Conservation (phyloP, 2,329 filamentous ascomycete genomes). For the Calonectria pteridis region DNA sequence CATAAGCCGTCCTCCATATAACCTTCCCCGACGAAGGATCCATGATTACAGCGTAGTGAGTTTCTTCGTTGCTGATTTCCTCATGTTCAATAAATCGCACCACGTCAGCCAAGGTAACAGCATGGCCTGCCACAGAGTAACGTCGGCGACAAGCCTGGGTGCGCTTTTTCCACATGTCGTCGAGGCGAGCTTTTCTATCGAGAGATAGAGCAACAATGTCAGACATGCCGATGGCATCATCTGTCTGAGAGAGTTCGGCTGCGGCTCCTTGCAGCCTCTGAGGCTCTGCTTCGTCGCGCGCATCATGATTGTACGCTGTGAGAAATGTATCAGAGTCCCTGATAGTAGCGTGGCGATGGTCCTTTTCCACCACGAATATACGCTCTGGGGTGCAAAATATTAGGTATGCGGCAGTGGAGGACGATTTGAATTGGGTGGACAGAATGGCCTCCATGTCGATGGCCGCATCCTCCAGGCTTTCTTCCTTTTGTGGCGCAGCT, state of each 20-base stretch:
- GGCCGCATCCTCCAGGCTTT: not conserved
- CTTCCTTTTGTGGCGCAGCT: not conserved
- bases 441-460: constrained; percentile 32
- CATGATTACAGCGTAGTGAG: constrained; percentile 55
- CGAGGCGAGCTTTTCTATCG: constrained; percentile 37
- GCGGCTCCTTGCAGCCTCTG: constrained; percentile 21
- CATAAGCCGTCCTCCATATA: constrained; percentile 51
- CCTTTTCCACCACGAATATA: constrained; percentile 45
- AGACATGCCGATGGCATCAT: constrained; percentile 38
- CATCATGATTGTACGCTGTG: constrained; percentile 46
- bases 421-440: constrained; percentile 20
- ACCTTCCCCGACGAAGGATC: constrained; percentile 60
- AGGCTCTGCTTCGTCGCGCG: constrained; percentile 38
- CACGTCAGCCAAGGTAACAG: constrained; percentile 38
- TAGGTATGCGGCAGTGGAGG: constrained; percentile 47
- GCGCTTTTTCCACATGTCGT: constrained; percentile 35
- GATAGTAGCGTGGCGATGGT: constrained; percentile 37
- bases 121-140: not conserved
- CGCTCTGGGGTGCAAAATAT: constrained; percentile 44
- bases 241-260: not conserved
- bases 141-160: not conserved
- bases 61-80: constrained; percentile 45
- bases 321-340: constrained; percentile 40
- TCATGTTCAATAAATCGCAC: constrained; percentile 40
- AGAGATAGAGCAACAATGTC: constrained; percentile 39